These are phyloP conservation scores for Chlamydomonas urium DNA, from an alignment of 139 green algal genomes.

Conservation along the genomic window DNA sequence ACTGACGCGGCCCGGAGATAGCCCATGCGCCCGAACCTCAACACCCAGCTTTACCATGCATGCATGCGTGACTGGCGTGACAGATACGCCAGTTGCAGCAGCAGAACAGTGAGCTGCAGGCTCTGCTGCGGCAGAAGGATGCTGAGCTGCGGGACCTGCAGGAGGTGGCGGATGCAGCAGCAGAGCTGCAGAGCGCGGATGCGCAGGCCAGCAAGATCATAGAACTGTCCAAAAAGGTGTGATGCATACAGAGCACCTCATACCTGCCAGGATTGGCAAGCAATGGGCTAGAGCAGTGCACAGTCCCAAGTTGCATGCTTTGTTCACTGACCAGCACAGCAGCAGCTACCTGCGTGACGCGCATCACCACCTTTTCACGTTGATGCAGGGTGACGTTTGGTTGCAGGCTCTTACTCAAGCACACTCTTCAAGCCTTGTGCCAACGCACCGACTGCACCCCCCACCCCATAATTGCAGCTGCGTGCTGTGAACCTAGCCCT, in stretches of 20 bases:
- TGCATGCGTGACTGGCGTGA: neutral
- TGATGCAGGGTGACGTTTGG: too few relatives aligned
- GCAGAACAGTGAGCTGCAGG: neutral
- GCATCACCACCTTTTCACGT: too few relatives aligned
- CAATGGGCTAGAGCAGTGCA: too few relatives aligned
- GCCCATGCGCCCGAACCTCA: neutral
- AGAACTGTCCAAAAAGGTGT: constrained; percentile 56
- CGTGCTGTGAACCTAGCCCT: constrained; percentile 36
- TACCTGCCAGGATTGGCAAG: too few relatives aligned
- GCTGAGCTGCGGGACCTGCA: constrained; percentile 27
- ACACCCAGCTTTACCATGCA: neutral
- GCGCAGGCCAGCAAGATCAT: constrained; percentile 53
- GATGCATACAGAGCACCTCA: too few relatives aligned
- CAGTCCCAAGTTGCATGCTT: too few relatives aligned
- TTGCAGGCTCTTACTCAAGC: too few relatives aligned
- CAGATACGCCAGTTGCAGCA: constrained; percentile 10
- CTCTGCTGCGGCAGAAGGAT: constrained; percentile 5
- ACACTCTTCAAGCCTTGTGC: too few relatives aligned
- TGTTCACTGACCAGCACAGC: too few relatives aligned
- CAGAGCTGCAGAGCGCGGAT: constrained; percentile 39
- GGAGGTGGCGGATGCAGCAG: constrained; percentile 33
- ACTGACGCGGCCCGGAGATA: neutral
- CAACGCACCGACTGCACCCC: too few relatives aligned
- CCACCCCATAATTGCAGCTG: too few relatives aligned
- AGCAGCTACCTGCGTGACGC: too few relatives aligned